Evolutionary conservation across 2,329 filamentous ascomycete species (phyloP), one percentile per base, ranked within the genome.

Genomic region (Clonostachys byssicola): DNA sequence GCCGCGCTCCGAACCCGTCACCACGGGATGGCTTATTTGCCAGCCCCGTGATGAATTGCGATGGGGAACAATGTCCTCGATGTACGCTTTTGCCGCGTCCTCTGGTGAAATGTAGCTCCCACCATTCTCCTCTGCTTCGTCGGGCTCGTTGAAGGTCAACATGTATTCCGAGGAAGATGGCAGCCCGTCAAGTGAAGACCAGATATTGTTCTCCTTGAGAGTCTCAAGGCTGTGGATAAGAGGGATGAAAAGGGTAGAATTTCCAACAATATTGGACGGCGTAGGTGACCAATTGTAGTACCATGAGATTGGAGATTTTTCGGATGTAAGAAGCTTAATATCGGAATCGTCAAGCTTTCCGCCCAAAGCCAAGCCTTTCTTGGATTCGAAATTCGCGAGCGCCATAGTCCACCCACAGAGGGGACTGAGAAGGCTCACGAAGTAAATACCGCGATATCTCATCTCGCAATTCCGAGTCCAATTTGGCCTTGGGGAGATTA

Each of bases 271-370:
- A 1, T 53, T 43, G 0, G 62, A 56, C 2, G 61, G 56, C 49
- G 59, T 58, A 1, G 62, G 59, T 1, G 67, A 68, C 68, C 68
- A 72, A 0, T 66, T 72, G 46, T 70, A 72, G 51, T 72, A 72
- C 69, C 69, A 72, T 0, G 59, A 53, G 12, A 72, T 61, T 7
- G 63, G 56, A 0, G 69, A 71, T 20, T 64, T 56, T 14, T 60
- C 55, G 0, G 68, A 70, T 2, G 64, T 47, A 1, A 72, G 47
- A 2, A 71, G 54, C n/a, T 58, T 48, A 39, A 60, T 60, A 46
- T 72, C 69, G 0, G 60, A 50, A 13, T 57, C 40, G 16, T 40
- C 14, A 16, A 41, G 42, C 23, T 41, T 23, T 12, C 34, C 23
- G 12, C 38, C 44, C 17, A 47, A 16, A 23, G 41, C 46, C 16